Percentiles rank a stretch among this genome's conserved stretches.
Conservation (phyloP, 2,329 filamentous ascomycete species). For the Falciphora oryzae region DNA sequence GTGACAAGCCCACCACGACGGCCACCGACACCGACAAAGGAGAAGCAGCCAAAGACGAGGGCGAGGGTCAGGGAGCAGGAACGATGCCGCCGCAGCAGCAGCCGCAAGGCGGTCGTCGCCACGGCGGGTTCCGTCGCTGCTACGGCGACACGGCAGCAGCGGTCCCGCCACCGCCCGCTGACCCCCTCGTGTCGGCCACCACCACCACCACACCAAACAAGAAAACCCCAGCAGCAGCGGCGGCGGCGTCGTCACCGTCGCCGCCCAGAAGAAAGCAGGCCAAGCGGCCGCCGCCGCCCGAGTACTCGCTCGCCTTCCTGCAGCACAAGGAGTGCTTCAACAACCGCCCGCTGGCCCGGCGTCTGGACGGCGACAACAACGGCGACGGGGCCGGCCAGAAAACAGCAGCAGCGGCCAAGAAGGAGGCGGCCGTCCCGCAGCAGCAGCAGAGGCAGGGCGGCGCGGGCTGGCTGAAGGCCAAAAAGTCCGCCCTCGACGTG, state of each 20-base stretch:
- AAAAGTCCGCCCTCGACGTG: not conserved
- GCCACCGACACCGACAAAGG: too few relatives aligned
- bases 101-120: not conserved
- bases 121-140: not conserved
- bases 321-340: conserved; percentile 28
- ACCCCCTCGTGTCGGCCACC: not conserved
- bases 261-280: conserved; percentile 8
- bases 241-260: not conserved
- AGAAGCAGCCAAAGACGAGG: not conserved
- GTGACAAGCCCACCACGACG: too few relatives aligned
- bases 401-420: not conserved
- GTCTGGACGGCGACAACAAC: conserved; percentile 20
- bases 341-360: conserved; percentile 24
- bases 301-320: conserved; percentile 27
- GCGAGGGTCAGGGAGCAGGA: not conserved
- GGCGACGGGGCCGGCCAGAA: not conserved
- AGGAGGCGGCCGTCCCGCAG: not conserved
- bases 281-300: conserved; percentile 1
- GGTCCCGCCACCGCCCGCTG: too few relatives aligned
- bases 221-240: not conserved
- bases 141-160: not conserved
- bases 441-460: not conserved
- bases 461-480: not conserved
- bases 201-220: not conserved
- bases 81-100: not conserved